Percentiles rank a stretch among this genome's conserved stretches.
Evolutionary conservation across 2,329 filamentous ascomycete genomes (phyloP).

Genomic region (Xylaria sp.): DNA sequence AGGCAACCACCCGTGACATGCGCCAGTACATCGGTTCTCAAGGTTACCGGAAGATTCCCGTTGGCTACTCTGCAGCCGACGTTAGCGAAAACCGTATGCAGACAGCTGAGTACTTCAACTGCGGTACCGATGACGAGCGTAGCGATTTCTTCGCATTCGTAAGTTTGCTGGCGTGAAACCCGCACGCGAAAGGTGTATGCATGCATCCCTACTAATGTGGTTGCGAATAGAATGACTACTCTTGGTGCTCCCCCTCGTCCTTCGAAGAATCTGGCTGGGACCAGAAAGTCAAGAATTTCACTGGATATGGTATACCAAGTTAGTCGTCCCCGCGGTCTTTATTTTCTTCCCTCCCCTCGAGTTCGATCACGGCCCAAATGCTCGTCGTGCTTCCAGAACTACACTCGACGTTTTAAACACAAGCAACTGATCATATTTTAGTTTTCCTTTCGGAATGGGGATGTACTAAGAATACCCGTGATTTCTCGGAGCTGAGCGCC

Average conservation of each 20-base stretch:
- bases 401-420: neutral
- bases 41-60: conserved; percentile 73
- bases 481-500: conserved; percentile 81
- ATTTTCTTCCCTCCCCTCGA: neutral
- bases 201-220: conserved; percentile 33
- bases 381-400: no score
- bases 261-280: conserved; percentile 83
- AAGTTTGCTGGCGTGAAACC: conserved; percentile 37
- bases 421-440: conserved; percentile 8
- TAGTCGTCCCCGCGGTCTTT: neutral
- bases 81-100: conserved; percentile 86
- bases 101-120: conserved; percentile 94
- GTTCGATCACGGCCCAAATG: neutral
- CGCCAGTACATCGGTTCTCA: conserved; percentile 74
- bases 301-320: conserved; percentile 82
- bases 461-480: conserved; percentile 82
- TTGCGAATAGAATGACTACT: conserved; percentile 76
- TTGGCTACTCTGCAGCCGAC: conserved; percentile 83
- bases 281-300: conserved; percentile 88
- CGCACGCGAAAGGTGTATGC: neutral
- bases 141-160: conserved; percentile 87
- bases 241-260: conserved; percentile 78
- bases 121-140: conserved; percentile 82
- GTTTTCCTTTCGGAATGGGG: conserved; percentile 96
- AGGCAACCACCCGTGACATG: conserved; percentile 82